phyloP scores from a whole-genome alignment of 768 basidiomycete genomes.

The Lyophyllum semitale region DNA sequence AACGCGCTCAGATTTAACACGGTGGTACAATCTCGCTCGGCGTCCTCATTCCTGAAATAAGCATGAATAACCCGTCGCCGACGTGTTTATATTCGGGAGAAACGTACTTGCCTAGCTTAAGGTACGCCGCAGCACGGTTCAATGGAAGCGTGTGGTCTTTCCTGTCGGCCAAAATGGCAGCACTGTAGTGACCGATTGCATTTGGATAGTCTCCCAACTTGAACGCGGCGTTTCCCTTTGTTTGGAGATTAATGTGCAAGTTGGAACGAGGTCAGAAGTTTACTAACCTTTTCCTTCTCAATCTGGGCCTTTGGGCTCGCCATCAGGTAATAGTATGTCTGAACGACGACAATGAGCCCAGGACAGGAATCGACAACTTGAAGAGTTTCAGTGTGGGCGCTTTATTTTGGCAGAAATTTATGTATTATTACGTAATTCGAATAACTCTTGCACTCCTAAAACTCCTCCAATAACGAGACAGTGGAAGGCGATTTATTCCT shows the following conservation, averaged over 20 bases:
- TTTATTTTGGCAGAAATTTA: no score
- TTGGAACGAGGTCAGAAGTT: not conserved
- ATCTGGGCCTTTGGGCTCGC: conserved; percentile 9
- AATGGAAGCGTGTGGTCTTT: conserved; percentile 77
- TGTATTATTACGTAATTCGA: no score
- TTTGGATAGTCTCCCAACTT: conserved; percentile 75
- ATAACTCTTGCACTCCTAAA: no score
- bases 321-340: not conserved
- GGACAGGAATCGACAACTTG: no score
- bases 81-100: conserved; percentile 8
- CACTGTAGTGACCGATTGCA: conserved; percentile 86
- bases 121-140: conserved; percentile 89
- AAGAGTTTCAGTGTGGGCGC: no score
- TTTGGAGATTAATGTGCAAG: not conserved
- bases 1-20: conserved; percentile 54
- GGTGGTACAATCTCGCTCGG: conserved; percentile 75
- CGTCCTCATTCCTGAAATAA: conserved; percentile 66
- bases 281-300: conserved; percentile 16
- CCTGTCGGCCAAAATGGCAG: conserved; percentile 72
- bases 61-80: conserved; percentile 15
- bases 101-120: conserved; percentile 94
- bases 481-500: no score
- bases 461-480: no score
- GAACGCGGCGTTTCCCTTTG: conserved; percentile 86
- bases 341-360: not conserved